These are phyloP conservation scores for Aspergillus brunneoviolaceus DNA, from an alignment of 2,329 filamentous ascomycete genomes.

Conservation along the genomic window DNA sequence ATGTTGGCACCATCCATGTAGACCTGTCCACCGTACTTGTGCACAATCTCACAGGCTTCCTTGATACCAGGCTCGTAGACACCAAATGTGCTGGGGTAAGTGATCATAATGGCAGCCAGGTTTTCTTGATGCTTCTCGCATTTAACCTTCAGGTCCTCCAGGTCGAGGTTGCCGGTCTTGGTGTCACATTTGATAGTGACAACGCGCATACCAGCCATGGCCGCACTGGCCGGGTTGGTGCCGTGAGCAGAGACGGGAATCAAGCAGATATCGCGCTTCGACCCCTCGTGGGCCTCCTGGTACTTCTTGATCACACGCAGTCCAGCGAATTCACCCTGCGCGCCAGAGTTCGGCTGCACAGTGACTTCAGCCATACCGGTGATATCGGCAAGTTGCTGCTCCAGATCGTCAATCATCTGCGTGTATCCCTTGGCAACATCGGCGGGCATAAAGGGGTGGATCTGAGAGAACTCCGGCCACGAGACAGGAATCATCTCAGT, in stretches of 20 bases:
- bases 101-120: constrained; percentile 92
- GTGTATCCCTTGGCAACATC: constrained; percentile 67
- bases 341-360: constrained; percentile 91
- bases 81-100: constrained; percentile 91
- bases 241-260: constrained; percentile 95
- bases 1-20: constrained; percentile 99
- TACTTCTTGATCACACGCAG: constrained; percentile 85
- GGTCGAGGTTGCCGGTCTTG: constrained; percentile 83
- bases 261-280: constrained; percentile 81
- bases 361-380: constrained; percentile 90
- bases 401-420: constrained; percentile 69
- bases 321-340: constrained; percentile 92
- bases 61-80: constrained; percentile 91
- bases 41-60: constrained; percentile 80
- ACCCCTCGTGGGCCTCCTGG: constrained; percentile 64
- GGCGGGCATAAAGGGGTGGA: constrained; percentile 76
- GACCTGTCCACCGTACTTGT: constrained; percentile 84
- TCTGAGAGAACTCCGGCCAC: constrained; percentile 69
- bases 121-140: constrained; percentile 84
- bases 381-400: constrained; percentile 73
- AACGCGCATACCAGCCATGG: constrained; percentile 94
- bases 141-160: constrained; percentile 81
- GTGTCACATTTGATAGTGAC: constrained; percentile 88
- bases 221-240: constrained; percentile 91
- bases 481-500: constrained; percentile 89